phyloP scores from a whole-genome alignment of 306 rosid genomes.

The Sicyos baderoa region DNA sequence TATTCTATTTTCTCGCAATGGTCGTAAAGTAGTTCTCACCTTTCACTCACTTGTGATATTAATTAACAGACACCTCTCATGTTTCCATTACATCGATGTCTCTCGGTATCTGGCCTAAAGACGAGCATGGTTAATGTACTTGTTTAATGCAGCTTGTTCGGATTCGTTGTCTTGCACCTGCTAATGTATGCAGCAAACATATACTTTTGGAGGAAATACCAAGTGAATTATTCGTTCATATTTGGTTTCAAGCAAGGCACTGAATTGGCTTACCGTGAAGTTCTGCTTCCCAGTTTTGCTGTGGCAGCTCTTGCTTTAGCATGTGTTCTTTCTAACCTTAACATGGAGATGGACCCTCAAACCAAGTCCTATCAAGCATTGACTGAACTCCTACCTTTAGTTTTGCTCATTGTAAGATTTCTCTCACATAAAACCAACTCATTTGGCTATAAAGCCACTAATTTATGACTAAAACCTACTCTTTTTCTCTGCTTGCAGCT shows the following conservation, averaged over 20 bases:
- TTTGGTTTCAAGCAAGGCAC: conserved; percentile 68
- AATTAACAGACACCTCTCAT: too few species aligned
- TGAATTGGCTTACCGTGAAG: conserved; percentile 42
- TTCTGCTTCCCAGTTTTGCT: conserved; percentile 39
- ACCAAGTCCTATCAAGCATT: conserved; percentile 36
- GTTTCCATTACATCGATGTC: too few species aligned
- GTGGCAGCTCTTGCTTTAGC: conserved; percentile 43
- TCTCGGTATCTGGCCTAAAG: too few species aligned
- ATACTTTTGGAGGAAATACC: conserved; percentile 47
- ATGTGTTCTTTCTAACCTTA: conserved; percentile 55
- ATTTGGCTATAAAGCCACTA: background rate
- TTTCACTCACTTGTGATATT: conserved; percentile 14
- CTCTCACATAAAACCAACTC: background rate
- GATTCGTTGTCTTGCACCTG: conserved; percentile 56
- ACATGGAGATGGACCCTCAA: conserved; percentile 59
- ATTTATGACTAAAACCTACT: background rate
- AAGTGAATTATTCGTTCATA: conserved; percentile 62
- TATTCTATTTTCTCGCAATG: conserved; percentile 43
- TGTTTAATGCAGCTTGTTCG: conserved; percentile 46
- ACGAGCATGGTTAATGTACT: background rate
- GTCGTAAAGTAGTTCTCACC: conserved; percentile 57
- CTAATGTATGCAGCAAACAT: conserved; percentile 53
- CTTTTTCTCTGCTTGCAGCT: conserved; percentile 25
- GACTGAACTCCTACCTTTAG: conserved; percentile 58
- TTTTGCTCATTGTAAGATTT: conserved; percentile 44